These are phyloP conservation scores for Lipomyces yarrowii DNA, from an alignment of 1,139 yeast genomes.

Conservation along the genomic window DNA sequence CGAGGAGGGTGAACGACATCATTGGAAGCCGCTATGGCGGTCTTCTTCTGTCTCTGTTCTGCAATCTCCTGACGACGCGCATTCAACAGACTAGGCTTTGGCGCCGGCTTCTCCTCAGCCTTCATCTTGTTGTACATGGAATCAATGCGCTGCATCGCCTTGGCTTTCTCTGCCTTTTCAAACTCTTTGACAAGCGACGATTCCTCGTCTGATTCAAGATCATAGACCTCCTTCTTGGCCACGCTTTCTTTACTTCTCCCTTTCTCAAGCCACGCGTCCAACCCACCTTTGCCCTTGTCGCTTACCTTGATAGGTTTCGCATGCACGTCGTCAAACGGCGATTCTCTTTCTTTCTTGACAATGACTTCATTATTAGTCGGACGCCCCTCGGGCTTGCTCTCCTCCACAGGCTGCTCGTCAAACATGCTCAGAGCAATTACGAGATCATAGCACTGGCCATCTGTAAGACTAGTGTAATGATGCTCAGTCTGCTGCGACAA, in stretches of 20 bases:
- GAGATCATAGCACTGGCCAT: slow-evolving; percentile 35
- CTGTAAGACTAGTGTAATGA: slow-evolving; percentile 53
- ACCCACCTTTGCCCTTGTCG: neutral
- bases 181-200: slow-evolving; percentile 1
- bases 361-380: neutral
- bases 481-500: slow-evolving; percentile 67
- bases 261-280: slow-evolving; percentile 17
- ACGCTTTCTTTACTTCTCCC: neutral
- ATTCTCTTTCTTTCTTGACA: neutral
- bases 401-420: slow-evolving; percentile 7
- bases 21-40: slow-evolving; percentile 22
- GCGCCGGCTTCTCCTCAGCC: slow-evolving; percentile 7
- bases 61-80: slow-evolving; percentile 36
- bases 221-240: slow-evolving; percentile 1
- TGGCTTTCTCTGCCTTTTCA: slow-evolving; percentile 3
- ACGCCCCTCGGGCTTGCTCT: slow-evolving; percentile 6
- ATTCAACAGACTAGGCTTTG: slow-evolving; percentile 38
- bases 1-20: slow-evolving; percentile 63
- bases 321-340: neutral
- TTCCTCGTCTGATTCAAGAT: slow-evolving; percentile 6
- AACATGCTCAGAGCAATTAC: slow-evolving; percentile 30
- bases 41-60: slow-evolving; percentile 29
- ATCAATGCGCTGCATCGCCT: slow-evolving; percentile 3
- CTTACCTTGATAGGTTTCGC: neutral
- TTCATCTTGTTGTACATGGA: slow-evolving; percentile 14